Conservation (phyloP, 495 filamentous ascomycete species). For the Neurospora sp. region DNA sequence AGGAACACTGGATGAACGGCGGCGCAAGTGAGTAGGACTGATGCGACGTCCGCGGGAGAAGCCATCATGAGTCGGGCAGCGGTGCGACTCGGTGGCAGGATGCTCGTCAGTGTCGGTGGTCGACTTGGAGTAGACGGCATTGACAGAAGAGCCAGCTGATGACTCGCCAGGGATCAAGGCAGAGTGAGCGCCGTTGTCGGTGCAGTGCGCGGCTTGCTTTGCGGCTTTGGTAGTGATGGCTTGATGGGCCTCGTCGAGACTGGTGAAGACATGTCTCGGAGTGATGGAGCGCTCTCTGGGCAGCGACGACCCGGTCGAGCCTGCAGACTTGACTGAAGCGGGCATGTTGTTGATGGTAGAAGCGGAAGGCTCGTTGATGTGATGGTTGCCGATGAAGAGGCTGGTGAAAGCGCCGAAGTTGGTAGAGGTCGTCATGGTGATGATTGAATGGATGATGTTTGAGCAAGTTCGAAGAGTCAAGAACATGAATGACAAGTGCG, state of each 20-base stretch:
- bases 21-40: constrained; percentile 1
- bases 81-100: neutral
- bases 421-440: neutral
- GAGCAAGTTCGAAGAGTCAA: neutral
- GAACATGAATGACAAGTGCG: neutral
- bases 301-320: neutral
- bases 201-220: neutral
- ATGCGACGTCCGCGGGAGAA: constrained; percentile 5
- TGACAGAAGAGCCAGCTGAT: constrained; percentile 4
- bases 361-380: neutral
- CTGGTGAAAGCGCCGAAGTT: neutral
- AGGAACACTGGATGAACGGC: neutral
- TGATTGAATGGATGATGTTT: neutral
- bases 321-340: neutral
- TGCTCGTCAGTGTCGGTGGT: neutral
- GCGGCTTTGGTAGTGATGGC: constrained; percentile 17
- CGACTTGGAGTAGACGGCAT: neutral
- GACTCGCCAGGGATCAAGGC: neutral
- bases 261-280: constrained; percentile 15
- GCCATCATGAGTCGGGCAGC: neutral
- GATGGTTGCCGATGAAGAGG: neutral
- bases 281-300: constrained; percentile 7
- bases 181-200: neutral
- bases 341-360: neutral
- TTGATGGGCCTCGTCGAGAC: constrained; percentile 16